phyloP scores from a whole-genome alignment of 2,329 filamentous ascomycete genomes.

The Zymoseptoria passerinii region DNA sequence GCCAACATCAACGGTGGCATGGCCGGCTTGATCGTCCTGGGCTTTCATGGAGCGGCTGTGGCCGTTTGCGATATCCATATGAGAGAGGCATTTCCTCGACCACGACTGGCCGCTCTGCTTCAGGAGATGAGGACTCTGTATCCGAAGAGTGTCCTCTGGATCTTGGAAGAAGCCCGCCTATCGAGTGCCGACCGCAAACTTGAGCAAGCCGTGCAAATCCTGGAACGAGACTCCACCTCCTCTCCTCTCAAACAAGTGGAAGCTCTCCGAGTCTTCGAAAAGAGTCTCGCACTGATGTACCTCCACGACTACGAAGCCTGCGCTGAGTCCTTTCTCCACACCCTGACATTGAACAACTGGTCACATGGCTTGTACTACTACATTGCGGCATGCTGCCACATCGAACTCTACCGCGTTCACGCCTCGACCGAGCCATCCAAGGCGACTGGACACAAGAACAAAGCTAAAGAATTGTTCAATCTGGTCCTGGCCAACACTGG shows the following conservation, averaged over 20 bases:
- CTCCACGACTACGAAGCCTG: conserved; percentile 67
- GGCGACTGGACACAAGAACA: conserved; percentile 37
- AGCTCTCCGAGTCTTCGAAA: conserved; percentile 77
- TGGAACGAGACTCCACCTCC: conserved; percentile 19
- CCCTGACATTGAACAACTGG: conserved; percentile 79
- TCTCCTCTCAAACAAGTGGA: conserved; percentile 82
- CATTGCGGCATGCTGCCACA: conserved; percentile 67
- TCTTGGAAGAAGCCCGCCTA: conserved; percentile 78
- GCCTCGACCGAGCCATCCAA: conserved; percentile 39
- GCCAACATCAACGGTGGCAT: conserved; percentile 89
- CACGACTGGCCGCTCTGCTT: conserved; percentile 59
- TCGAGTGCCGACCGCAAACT: conserved; percentile 59
- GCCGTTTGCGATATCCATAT: conserved; percentile 84
- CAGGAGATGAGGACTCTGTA: conserved; percentile 67
- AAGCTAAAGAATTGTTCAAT: conserved; percentile 60
- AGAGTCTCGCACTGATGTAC: conserved; percentile 69
- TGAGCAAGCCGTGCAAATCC: conserved; percentile 56
- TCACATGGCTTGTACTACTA: conserved; percentile 84
- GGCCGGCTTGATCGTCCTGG: conserved; percentile 69
- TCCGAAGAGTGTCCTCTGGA: conserved; percentile 76
- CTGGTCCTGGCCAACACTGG: conserved; percentile 67
- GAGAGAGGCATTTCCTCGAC: conserved; percentile 56
- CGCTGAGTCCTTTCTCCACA: conserved; percentile 62
- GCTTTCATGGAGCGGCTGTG: conserved; percentile 81
- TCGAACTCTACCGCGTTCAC: conserved; percentile 69